Conservation (phyloP, 371 early-diverging fungal species). For the Paraphysoderma sedebokerense region DNA sequence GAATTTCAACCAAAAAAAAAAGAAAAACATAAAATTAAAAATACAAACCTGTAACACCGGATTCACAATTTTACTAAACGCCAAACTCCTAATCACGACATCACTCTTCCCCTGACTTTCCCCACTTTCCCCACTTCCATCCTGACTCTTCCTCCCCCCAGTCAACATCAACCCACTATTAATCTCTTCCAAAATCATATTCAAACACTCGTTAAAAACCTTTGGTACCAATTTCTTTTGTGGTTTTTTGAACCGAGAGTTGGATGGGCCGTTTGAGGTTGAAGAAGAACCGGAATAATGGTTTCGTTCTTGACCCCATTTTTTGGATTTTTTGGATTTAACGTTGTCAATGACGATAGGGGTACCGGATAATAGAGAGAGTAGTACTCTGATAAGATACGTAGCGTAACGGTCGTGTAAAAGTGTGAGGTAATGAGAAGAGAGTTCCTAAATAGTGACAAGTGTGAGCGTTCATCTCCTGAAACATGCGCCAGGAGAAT, state of each 20-base stretch:
- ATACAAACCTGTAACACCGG: constrained; percentile 67
- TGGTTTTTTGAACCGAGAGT: constrained; percentile 19
- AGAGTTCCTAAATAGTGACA: constrained; percentile 33
- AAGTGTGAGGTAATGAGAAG: constrained; percentile 26
- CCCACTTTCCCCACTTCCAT: too few species aligned
- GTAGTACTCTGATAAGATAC: not conserved
- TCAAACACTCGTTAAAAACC: constrained; percentile 35
- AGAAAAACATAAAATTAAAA: too few species aligned
- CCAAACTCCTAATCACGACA: constrained; percentile 34
- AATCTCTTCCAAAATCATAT: constrained; percentile 32
- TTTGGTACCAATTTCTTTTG: constrained; percentile 27
- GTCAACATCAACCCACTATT: constrained; percentile 25
- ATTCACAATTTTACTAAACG: constrained; percentile 48
- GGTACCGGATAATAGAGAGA: not conserved
- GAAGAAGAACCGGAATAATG: constrained; percentile 27
- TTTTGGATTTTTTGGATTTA: constrained; percentile 15
- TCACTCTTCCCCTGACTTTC: too few species aligned
- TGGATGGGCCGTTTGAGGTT: constrained; percentile 49
- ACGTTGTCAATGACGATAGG: constrained; percentile 1
- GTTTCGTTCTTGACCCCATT: not conserved
- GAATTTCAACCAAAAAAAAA: too few species aligned
- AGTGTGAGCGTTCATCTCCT: constrained; percentile 47
- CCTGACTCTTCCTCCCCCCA: too few species aligned
- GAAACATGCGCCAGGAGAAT: constrained; percentile 46
- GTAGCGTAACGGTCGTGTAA: constrained; percentile 24